A percentile compares a stretch with the other conserved stretches of the same genome.
Evolutionary conservation across 495 filamentous ascomycete species (phyloP).

Genomic region (Aspergillus hancockii): DNA sequence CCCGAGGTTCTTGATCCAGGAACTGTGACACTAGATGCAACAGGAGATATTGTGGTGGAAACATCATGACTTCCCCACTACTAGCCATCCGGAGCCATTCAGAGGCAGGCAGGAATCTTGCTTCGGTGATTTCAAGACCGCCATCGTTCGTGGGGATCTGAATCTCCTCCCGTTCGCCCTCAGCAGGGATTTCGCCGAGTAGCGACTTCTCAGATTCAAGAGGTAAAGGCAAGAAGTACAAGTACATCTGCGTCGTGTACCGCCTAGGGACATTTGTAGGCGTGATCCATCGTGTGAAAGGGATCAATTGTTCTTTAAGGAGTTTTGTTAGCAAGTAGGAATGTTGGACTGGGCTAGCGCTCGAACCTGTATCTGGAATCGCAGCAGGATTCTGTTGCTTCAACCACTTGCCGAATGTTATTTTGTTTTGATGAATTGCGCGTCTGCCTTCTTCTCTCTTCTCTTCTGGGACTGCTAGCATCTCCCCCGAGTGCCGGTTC

Average conservation of each 20-base stretch:
- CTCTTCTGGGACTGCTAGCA: conserved; percentile 58
- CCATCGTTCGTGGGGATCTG: conserved; percentile 75
- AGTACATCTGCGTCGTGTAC: conserved; percentile 93
- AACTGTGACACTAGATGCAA: conserved; percentile 65
- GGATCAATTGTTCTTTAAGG: conserved; percentile 60
- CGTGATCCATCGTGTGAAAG: conserved; percentile 92
- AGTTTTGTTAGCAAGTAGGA: conserved; percentile 13
- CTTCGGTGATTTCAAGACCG: conserved; percentile 80
- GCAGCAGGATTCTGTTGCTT: conserved; percentile 58
- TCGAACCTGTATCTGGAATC: conserved; percentile 64
- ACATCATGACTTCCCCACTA: conserved; percentile 73
- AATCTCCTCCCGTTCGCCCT: conserved; percentile 40
- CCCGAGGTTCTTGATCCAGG: conserved; percentile 45
- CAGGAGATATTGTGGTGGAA: conserved; percentile 87
- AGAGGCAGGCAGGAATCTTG: conserved; percentile 67
- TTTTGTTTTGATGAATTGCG: conserved; percentile 61
- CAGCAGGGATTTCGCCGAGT: conserved; percentile 31
- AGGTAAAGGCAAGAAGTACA: conserved; percentile 83
- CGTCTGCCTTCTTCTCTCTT: conserved; percentile 66
- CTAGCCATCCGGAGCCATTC: conserved; percentile 67
- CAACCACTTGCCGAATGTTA: conserved; percentile 70
- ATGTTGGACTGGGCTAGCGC: background rate
- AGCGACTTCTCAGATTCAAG: conserved; percentile 38
- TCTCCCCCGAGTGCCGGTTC: conserved; percentile 38
- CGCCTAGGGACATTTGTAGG: conserved; percentile 68